These are phyloP conservation scores for Withania somnifera DNA, from an alignment of 305 asterid species.

Conservation along the genomic window DNA sequence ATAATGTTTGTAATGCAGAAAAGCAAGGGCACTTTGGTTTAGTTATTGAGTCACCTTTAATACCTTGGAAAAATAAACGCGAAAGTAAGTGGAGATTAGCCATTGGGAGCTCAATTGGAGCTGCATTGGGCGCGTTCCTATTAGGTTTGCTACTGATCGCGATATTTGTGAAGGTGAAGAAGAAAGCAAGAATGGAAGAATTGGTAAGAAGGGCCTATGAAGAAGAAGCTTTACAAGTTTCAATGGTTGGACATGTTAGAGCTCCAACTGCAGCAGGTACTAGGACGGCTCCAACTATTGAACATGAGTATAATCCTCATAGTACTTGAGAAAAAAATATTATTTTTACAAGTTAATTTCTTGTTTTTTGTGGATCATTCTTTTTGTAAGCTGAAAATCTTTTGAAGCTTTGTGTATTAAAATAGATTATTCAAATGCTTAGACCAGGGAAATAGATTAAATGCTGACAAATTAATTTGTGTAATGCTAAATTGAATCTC, in stretches of 20 bases:
- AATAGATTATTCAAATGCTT: neutral
- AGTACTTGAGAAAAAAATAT: neutral
- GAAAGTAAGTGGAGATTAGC: slow-evolving; percentile 53
- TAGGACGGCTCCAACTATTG: slow-evolving; percentile 55
- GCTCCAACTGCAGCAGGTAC: slow-evolving; percentile 60
- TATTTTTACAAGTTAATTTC: neutral
- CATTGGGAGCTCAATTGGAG: slow-evolving; percentile 59
- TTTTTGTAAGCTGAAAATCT: slow-evolving; percentile 16
- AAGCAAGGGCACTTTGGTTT: slow-evolving; percentile 58
- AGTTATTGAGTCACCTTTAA: slow-evolving; percentile 55
- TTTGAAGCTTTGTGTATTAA: slow-evolving; percentile 1
- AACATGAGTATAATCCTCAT: slow-evolving; percentile 39
- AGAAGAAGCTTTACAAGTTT: slow-evolving; percentile 81
- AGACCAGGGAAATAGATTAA: neutral
- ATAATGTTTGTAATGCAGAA: slow-evolving; percentile 32
- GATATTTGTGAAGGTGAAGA: slow-evolving; percentile 57
- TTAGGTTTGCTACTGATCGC: slow-evolving; percentile 52
- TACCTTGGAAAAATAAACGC: slow-evolving; percentile 44
- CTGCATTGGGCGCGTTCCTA: slow-evolving; percentile 51
- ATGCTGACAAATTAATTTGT: slow-evolving; percentile 14
- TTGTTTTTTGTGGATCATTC: neutral
- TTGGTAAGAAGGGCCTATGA: slow-evolving; percentile 77
- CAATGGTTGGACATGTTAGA: slow-evolving; percentile 96
- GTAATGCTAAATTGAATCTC: neutral
- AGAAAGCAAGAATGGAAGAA: slow-evolving; percentile 80